Base-by-base conservation (phyloP, 2,329 filamentous ascomycete genomes). In the Tolypocladium album region DNA sequence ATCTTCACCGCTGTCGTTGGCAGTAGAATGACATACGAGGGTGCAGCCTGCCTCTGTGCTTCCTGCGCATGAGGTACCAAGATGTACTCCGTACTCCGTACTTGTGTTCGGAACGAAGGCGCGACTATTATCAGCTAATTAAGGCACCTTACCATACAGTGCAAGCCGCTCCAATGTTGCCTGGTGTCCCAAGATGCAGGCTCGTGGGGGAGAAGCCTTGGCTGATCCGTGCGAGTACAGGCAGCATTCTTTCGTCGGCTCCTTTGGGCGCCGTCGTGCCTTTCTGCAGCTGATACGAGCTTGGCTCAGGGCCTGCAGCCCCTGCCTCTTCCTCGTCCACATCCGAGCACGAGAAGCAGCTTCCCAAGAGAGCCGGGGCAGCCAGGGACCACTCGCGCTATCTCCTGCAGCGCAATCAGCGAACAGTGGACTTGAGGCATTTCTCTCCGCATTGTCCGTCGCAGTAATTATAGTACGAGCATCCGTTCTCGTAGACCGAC, bases 341-440 rank as follows among this genome's bases (percentile, higher is more conserved):
- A n/a, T n/a, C n/a, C 36, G 36, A 38, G 36, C 11, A 38, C 36
- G 36, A n/a, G 36, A n/a, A 34, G 47, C 17, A 36, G 50, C 50
- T 53, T n/a, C 47, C 47, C 50, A 53, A 53, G 50, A 6, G 27
- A 57, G 39, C 55, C 55, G 38, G n/a, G 34, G 55, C 53, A 42
- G 55, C 38, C 55, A 60, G 47, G 57, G 57, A 40, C 20, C 57
- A 24, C 43, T 40, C 42, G 57, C 45, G 43, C 42, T 27, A 27
- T 31, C 22, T 34, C 36, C 27, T 58, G 43, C 24, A 27, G 13
- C 27, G 34, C 36, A 20, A 20, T 15, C 43, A 20, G 38, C 13
- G 34, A 39, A 9, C 31, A 58, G 66, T 67, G 67, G 68, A 64
- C 60, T 65, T 71, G 70, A 71, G 70, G 70, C 66, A 71, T 71